Percentiles rank a stretch among this genome's conserved stretches.
Conservation (phyloP, 176 grass and related monocot species). For the Oryza nivara region DNA sequence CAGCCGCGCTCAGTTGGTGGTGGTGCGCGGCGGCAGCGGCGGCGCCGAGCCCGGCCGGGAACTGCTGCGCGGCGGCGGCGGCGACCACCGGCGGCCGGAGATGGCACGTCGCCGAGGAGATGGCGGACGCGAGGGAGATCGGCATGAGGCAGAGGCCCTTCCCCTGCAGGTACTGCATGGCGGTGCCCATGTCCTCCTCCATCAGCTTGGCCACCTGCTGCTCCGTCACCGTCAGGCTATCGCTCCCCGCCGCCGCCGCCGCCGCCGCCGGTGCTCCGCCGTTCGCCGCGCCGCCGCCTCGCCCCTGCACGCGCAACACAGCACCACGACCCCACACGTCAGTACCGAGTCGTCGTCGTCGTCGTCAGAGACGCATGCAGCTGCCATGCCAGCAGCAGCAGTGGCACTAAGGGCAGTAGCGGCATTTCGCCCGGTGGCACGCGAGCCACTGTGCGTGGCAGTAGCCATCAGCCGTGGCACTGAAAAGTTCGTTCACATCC, state of each 20-base stretch:
- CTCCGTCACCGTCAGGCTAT: constrained; percentile 85
- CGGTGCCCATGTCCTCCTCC: constrained; percentile 97
- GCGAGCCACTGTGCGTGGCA: constrained; percentile 51
- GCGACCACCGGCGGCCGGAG: constrained; percentile 36
- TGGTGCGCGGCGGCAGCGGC: not conserved
- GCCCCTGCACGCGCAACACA: constrained; percentile 38
- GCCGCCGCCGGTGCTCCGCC: constrained; percentile 12
- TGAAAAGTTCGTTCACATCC: constrained; percentile 63
- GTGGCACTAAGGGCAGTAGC: constrained; percentile 15
- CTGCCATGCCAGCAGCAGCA: not conserved
- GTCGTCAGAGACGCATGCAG: not conserved
- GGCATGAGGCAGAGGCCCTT: constrained; percentile 99
- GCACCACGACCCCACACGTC: not conserved
- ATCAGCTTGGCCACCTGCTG: constrained; percentile 97
- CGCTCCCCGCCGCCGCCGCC: constrained; percentile 29
- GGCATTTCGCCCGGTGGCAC: constrained; percentile 52
- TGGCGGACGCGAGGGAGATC: constrained; percentile 89
- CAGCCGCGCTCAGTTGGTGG: constrained; percentile 35
- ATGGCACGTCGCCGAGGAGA: constrained; percentile 75
- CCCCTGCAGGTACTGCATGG: constrained; percentile 99
- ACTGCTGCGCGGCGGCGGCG: not conserved
- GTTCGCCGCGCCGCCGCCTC: constrained; percentile 27
- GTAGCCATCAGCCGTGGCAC: constrained; percentile 50
- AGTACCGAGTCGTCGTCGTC: not conserved
- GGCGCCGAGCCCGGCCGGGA: not conserved